These are phyloP conservation scores for Termitomyces sp. DNA, from an alignment of 768 basidiomycete species.

Conservation along the genomic window DNA sequence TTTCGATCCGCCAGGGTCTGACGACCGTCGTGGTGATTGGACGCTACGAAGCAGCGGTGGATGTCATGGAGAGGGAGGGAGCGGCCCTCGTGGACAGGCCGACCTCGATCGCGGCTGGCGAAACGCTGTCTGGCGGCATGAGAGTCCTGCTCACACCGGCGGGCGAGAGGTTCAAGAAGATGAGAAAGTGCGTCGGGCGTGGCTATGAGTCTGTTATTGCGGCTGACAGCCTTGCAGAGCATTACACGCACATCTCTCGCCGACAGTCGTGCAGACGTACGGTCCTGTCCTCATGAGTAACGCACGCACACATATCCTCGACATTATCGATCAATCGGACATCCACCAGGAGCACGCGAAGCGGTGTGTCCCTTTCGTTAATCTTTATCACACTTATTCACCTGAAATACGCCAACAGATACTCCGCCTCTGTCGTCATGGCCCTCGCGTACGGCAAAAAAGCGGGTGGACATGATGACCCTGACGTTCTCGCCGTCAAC, in stretches of 20 bases:
- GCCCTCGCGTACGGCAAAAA: conserved; percentile 43
- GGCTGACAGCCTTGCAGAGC: conserved; percentile 28
- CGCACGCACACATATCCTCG: conserved; percentile 37
- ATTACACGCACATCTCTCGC: conserved; percentile 53
- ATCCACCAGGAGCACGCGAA: conserved; percentile 53
- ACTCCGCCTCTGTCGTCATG: conserved; percentile 45
- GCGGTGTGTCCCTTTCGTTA: conserved; percentile 4
- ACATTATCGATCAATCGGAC: conserved; percentile 34
- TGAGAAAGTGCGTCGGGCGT: conserved; percentile 38
- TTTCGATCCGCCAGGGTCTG: conserved; percentile 47
- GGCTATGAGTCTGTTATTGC: not conserved
- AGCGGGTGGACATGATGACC: conserved; percentile 36
- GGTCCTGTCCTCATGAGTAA: conserved; percentile 40
- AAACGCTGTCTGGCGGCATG: conserved; percentile 54
- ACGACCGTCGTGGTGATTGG: conserved; percentile 41
- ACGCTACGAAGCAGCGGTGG: conserved; percentile 49
- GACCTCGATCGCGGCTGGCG: conserved; percentile 49
- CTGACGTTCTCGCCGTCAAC: conserved; percentile 41
- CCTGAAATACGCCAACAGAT: conserved; percentile 20
- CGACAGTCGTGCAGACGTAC: conserved; percentile 44
- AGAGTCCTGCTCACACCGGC: conserved; percentile 48
- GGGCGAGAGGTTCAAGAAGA: conserved; percentile 55
- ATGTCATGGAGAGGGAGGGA: conserved; percentile 67
- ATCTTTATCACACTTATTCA: not conserved
- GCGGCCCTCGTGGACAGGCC: conserved; percentile 51